Conservation (phyloP, 2,329 filamentous ascomycete genomes). For the Huntiella savannae region DNA sequence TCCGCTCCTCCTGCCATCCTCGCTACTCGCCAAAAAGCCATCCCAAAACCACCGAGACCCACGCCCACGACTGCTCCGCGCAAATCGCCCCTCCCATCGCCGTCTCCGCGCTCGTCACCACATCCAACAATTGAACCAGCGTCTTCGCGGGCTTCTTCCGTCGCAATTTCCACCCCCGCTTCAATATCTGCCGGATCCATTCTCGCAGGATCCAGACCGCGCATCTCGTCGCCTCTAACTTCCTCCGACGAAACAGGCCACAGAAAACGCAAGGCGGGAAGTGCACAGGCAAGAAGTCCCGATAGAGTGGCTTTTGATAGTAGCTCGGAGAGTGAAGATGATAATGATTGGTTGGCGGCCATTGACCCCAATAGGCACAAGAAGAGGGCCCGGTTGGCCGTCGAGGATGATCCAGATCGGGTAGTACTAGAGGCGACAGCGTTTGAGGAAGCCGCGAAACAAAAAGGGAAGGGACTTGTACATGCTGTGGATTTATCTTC, state of each 20-base stretch:
- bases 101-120: constrained; percentile 9
- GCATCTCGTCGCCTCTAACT: constrained; percentile 6
- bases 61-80: neutral
- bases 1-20: constrained; percentile 15
- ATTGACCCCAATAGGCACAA: constrained; percentile 29
- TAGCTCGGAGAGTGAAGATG: constrained; percentile 31
- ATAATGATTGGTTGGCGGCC: constrained; percentile 29
- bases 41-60: neutral
- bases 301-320: constrained; percentile 31
- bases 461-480: constrained; percentile 29
- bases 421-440: constrained; percentile 3
- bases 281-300: constrained; percentile 22
- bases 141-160: neutral
- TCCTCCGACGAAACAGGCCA: constrained; percentile 6
- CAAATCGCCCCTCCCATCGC: constrained; percentile 8
- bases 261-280: constrained; percentile 30
- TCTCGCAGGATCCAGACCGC: constrained; percentile 1
- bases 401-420: constrained; percentile 8
- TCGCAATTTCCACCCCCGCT: constrained; percentile 1
- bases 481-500: constrained; percentile 40
- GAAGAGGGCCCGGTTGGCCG: constrained; percentile 13
- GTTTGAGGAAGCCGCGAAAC: constrained; percentile 12
- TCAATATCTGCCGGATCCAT: neutral
- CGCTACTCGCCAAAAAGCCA: constrained; percentile 13
- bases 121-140: constrained; percentile 9